Percentiles rank a stretch among this genome's conserved stretches.
These are phyloP conservation scores for Trypanosoma melophagium DNA, from an alignment of 208 protist genomes.

Conservation along the genomic window DNA sequence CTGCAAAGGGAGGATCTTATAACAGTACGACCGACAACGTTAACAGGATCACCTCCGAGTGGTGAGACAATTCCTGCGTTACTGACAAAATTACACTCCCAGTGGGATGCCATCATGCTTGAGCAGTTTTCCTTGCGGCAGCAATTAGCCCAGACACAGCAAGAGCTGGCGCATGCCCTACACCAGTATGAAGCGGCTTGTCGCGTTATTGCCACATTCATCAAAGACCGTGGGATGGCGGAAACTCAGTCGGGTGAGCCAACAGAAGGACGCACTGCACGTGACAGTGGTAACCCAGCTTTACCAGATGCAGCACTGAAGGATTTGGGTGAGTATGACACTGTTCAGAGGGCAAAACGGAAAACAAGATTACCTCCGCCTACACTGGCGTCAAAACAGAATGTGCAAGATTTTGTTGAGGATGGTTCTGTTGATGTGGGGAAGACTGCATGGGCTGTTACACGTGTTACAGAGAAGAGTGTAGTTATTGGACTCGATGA, in stretches of 20 bases:
- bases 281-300: conserved; percentile 13
- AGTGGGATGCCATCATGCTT: conserved; percentile 98
- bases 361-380: conserved; percentile 7
- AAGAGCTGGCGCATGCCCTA: conserved; percentile 97
- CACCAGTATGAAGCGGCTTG: conserved; percentile 99
- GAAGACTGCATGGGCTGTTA: conserved; percentile 24
- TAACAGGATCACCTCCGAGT: conserved; percentile 7
- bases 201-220: conserved; percentile 96
- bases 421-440: conserved; percentile 5
- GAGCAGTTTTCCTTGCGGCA: conserved; percentile 97
- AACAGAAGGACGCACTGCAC: conserved; percentile 10
- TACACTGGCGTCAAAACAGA: conserved; percentile 18
- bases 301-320: conserved; percentile 35
- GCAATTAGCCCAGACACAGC: conserved; percentile 85
- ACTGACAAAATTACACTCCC: conserved; percentile 94
- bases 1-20: conserved; percentile 91
- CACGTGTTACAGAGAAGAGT: conserved; percentile 30
- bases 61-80: conserved; percentile 87
- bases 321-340: conserved; percentile 20
- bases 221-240: conserved; percentile 56
- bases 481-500: conserved; percentile 23
- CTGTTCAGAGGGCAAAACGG: conserved; percentile 24
- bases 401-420: conserved; percentile 23
- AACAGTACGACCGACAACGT: conserved; percentile 37
- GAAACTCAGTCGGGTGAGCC: conserved; percentile 15